Percentiles rank a stretch among this genome's conserved stretches.
These are phyloP conservation scores for Tetradesmus lagerheimii DNA, from an alignment of 139 green algal genomes.

Conservation along the genomic window DNA sequence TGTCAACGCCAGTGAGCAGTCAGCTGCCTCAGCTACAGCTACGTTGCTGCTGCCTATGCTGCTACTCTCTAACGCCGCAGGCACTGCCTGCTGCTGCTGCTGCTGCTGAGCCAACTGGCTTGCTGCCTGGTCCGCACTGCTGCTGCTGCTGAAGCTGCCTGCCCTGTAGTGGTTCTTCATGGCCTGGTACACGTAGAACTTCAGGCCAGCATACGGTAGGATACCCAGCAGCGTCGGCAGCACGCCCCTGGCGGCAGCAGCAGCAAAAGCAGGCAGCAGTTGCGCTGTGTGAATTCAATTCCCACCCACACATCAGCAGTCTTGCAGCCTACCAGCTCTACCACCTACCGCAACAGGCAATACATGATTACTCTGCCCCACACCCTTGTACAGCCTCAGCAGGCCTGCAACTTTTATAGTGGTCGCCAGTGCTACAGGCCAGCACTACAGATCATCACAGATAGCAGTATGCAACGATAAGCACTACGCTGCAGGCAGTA, in stretches of 20 bases:
- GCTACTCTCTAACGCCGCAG: neutral
- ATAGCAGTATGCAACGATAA: too few species aligned
- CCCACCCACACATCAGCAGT: too few species aligned
- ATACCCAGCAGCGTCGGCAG: constrained; percentile 91
- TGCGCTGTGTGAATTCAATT: neutral
- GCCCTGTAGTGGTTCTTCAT: constrained; percentile 73
- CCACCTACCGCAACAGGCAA: too few species aligned
- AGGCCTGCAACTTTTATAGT: too few species aligned
- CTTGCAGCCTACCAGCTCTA: too few species aligned
- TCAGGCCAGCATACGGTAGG: constrained; percentile 94
- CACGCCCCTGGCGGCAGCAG: constrained; percentile 63
- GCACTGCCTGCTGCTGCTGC: neutral
- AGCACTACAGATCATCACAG: too few species aligned
- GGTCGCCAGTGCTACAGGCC: too few species aligned
- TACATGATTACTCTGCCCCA: too few species aligned
- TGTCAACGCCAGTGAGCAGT: neutral
- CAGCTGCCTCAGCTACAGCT: constrained; percentile 26
- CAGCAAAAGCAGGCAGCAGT: neutral
- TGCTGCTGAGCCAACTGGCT: neutral
- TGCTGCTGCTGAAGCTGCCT: neutral
- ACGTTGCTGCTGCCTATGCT: constrained; percentile 25
- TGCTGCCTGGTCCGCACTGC: neutral
- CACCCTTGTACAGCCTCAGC: too few species aligned
- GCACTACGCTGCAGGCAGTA: too few species aligned
- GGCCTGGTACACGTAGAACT: constrained; percentile 94